These are phyloP conservation scores for Fusarium robinianum DNA, from an alignment of 2,329 filamentous ascomycete species.

Conservation along the genomic window DNA sequence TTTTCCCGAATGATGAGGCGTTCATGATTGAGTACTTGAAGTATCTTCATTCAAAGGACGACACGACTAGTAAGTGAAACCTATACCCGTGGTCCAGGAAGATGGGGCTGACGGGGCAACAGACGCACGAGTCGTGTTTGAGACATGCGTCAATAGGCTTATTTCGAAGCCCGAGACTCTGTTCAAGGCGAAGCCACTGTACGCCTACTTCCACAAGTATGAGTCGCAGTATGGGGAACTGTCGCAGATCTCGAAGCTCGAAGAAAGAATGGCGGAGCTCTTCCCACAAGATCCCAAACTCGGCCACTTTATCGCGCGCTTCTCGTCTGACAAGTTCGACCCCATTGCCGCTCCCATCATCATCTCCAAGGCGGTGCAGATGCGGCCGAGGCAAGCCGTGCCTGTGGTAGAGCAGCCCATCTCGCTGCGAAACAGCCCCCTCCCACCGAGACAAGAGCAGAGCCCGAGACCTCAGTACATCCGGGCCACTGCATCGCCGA, in stretches of 20 bases:
- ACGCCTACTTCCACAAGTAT: slow-evolving; percentile 91
- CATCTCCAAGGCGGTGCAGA: slow-evolving; percentile 79
- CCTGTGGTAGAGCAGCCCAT: slow-evolving; percentile 58
- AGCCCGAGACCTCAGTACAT: slow-evolving; percentile 56
- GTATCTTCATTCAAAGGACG: slow-evolving; percentile 88
- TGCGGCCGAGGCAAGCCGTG: slow-evolving; percentile 64
- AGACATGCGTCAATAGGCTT: slow-evolving; percentile 86
- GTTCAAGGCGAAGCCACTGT: slow-evolving; percentile 80
- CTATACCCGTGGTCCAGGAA: background rate
- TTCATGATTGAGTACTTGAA: slow-evolving; percentile 97
- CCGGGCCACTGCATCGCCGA: slow-evolving; percentile 58
- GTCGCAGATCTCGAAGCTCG: slow-evolving; percentile 85
- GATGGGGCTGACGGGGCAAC: slow-evolving; percentile 25
- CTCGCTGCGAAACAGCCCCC: slow-evolving; percentile 53
- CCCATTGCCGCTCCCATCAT: slow-evolving; percentile 81
- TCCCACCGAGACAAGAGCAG: slow-evolving; percentile 42
- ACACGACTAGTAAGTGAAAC: slow-evolving; percentile 78
- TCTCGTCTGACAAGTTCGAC: slow-evolving; percentile 73
- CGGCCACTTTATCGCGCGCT: slow-evolving; percentile 75
- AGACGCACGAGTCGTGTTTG: slow-evolving; percentile 96
- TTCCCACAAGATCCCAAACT: slow-evolving; percentile 86
- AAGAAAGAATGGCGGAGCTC: slow-evolving; percentile 90
- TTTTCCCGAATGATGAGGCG: slow-evolving; percentile 91
- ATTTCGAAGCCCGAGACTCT: slow-evolving; percentile 75
- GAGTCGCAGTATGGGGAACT: slow-evolving; percentile 94